Base-by-base conservation (phyloP, 2,329 filamentous ascomycete species). In the Xylaria sp. region DNA sequence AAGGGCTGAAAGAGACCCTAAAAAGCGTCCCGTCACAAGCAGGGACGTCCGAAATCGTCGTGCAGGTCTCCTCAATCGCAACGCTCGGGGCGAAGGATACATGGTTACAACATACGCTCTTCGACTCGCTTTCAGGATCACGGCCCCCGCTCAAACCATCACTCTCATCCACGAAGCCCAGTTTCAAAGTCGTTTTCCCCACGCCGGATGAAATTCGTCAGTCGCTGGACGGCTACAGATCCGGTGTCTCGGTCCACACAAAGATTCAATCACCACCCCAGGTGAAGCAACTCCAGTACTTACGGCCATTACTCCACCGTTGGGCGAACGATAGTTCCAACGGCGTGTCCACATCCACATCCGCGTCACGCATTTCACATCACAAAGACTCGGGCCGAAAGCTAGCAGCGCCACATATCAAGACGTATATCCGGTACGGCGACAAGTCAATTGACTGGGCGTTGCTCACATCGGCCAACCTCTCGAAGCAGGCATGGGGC, bases 401-500 rank as follows among this genome's bases (percentile, higher is more conserved):
- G 57, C 85, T 88, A 35, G 93, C 93, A 21, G 93, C 93, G 0
- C 94, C 94, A 0, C 94, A 97, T 74, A 92, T 97, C 77, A 97
- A 97, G 79, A 97, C 93, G 0, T 97, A 96, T 75, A 89, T 94
- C 53, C 88, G 92, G 4, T 94, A 86, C 72, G 80, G 82, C 62
- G 72, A 78, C n/a, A 75, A 81, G 21, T 77, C 75, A 0, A 90
- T 97, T 47, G 92, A 96, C 76, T 97, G 94, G 94, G 93, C 92
- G 1, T 84, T 97, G 71, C 78, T 97, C 1, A 97, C 93, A 0
- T 96, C 92, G n/a, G 93, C 94, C n/a, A 97, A 97, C 73, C 79
- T 97, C 2, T 96, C 92, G 1, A 95, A 91, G 69, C 93, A 97
- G 79, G 94, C 94, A 0, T 97, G 94, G 94, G 94, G 94, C 1